Evolutionary conservation across 192 early-diverging fungal genomes (phyloP), one percentile per base, ranked within the genome.

Genomic region (Backusella luteola): DNA sequence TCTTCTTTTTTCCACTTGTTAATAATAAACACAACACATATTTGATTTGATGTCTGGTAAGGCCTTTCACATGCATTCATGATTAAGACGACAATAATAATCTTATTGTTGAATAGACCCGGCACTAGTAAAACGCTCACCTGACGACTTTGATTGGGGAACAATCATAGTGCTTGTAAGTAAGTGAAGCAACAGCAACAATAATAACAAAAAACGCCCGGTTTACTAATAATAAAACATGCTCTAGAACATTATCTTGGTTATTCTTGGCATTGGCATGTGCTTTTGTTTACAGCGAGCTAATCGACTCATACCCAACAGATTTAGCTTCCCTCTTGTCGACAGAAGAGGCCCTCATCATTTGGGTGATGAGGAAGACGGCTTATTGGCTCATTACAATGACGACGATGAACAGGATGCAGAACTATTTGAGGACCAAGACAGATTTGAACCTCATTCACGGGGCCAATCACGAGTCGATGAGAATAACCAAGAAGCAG

Each of bases 251-350:
- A 35, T 73, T 6, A 12, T 79, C 14, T n/a, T 75, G 29, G 26
- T 74, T 19, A 38, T 74, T 36, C 38, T 75, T 21, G 73, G 44
- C 21, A 19, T 71, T 66, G 78, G 78, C 8, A 69, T 79, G 73
- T 79, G 78, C 68, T 73, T 75, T 29, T 79, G 78, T 46, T 38
- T 79, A 34, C 32, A 68, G 5, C 67, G 67, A 46, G 78, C 78
- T 1, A 79, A 79, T 34, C 42, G 67, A n/a, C 52, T 79, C 6
- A 68, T 79, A 39, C 78, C 78, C 14, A 79, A 79, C 39, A 32
- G 73, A n/a, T 70, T 70, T 21, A 74, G 39, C 15, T 75, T 79
- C 34, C 78, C 78, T 39, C 46, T 79, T 4, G 53, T 70, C 17
- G 39, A 66, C 29, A 39, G 63, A 26, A 53, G 38, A 19, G 44